Base-by-base conservation (phyloP, 2,329 filamentous ascomycete species). In the Coleophoma eucalyptorum region DNA sequence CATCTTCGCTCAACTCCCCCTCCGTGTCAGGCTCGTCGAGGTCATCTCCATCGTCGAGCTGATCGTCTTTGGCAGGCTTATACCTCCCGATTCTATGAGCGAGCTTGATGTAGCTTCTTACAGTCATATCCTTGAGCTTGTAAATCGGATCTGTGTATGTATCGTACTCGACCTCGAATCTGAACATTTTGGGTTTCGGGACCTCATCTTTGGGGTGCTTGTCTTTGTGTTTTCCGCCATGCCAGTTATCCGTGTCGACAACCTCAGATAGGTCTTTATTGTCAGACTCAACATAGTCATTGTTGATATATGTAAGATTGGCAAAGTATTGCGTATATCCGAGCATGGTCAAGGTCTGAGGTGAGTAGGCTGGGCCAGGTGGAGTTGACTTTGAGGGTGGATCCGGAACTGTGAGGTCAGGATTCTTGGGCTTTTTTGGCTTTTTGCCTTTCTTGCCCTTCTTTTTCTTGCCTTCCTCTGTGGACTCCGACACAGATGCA, bases 311-410 rank as follows among this genome's bases (percentile, higher is more conserved):
- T 0, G 93, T 97, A n/a, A 99, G 73, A 67, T 99, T 99, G 54
- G 93, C 91, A 68, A 84, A 97, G 68, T 95, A 97, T 63, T 99
- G 94, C 4, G 84, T 90, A 68, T 90, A 97, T 5, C 89, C 84
- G 3, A 87, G 77, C 55, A 92, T 75, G 0, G 90, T 89, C 35
- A 97, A 75, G 0, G 89, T 75, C 65, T 99, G 94, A 7, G 87
- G 84, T 18, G 86, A 90, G 69, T 99, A 97, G 7, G 90, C 94
- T 0, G 94, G 94, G 0, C 94, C 94, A 0, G 93, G 93, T 5
- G 83, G 82, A 7, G 86, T 71, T 2, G 80, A 79, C 60, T 86
- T 84, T 0, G 89, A 81, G 2, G 94, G 94, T 1, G 85, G 81
- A 0, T 82, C 69, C 1, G 94, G 94, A 12, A 89, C 68, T 42